Evolutionary conservation across 257 asterid genomes (phyloP), one percentile per base, ranked within the genome.

Genomic region (Solanum sejunctum): DNA sequence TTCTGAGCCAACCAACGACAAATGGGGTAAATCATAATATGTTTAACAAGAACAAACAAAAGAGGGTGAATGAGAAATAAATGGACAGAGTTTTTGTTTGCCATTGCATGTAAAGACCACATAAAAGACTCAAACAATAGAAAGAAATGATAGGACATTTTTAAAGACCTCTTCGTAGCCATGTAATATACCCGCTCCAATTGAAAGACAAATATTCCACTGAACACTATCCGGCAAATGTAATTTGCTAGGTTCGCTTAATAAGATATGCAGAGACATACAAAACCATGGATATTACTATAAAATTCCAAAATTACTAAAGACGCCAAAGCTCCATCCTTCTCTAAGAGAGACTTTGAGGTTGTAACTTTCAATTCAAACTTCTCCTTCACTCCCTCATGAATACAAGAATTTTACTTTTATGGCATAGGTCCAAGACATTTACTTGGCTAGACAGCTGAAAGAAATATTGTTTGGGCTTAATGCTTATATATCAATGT

Each of bases 61-160:
- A 39, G 51, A 61, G 39, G 52, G 23, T 17, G 82, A 81, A 47
- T 39, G 26, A 58, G 47, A 72, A 73, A 10, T 54, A 39, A 55
- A 26, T 23, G 43, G 81, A 10, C 86, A 93, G 98, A 54, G 98
- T 92, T 90, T 93, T 93, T 45, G 97, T 93, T 94, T 94, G 26
- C 99, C 98, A 78, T 96, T 96, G 89, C 98, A 93, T 87, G 98
- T 92, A 83, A 96, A 90, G 72, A 96, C 94, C 11, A 94, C 98
- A 81, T 93, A 96, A 32, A 98, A 97, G 85, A 1, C 28, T 26
- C 55, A 82, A 60, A n/a, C 36, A 36, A 49, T 49, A 15, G 43
- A 51, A 75, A 51, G 58, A 28, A 54, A 63, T 11, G 12, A 51
- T 51, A n/a, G 81, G 23, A 26, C 8, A 58, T 80, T 12, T 36